Evolutionary conservation across 108 stramenopile species (phyloP).

Genomic region (Cyclotella choctawhatcheeana): DNA sequence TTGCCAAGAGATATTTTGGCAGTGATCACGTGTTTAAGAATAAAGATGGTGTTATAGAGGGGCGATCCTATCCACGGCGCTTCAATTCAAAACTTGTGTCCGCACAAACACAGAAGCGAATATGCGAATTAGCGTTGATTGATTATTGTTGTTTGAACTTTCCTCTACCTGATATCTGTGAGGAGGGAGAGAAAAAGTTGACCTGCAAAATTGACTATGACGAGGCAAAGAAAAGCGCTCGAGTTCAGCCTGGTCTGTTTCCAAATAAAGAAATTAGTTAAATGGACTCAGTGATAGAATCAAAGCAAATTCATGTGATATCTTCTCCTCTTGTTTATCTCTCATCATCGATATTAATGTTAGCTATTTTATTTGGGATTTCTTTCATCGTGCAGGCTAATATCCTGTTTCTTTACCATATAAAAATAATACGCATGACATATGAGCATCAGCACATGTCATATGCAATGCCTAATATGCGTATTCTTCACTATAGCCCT

Average conservation of each 20-base stretch:
- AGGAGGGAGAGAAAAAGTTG: not conserved
- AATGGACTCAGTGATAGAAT: no score
- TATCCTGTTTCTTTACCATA: not conserved
- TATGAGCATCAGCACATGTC: not conserved
- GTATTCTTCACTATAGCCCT: slow-evolving; percentile 3
- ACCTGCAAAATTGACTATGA: slow-evolving; percentile 36
- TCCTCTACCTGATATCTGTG: slow-evolving; percentile 24
- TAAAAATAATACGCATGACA: no score
- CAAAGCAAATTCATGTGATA: no score
- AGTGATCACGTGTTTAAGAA: slow-evolving; percentile 10
- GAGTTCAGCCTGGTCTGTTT: slow-evolving; percentile 29
- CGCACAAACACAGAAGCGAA: slow-evolving; percentile 15
- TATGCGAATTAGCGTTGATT: slow-evolving; percentile 31
- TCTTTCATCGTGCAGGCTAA: no score
- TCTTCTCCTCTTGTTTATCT: no score
- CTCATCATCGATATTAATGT: no score
- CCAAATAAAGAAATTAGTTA: slow-evolving; percentile 18
- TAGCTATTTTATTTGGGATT: no score
- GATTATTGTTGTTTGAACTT: slow-evolving; percentile 47
- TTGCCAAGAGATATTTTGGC: slow-evolving; percentile 28
- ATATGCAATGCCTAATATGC: not conserved
- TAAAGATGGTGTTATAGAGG: slow-evolving; percentile 29
- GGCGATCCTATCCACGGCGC: slow-evolving; percentile 28
- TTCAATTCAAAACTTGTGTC: slow-evolving; percentile 20
- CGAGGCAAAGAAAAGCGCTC: not conserved